Base-by-base conservation (phyloP, 169 alveolate genomes). In the Plasmodium cynomolgi region DNA sequence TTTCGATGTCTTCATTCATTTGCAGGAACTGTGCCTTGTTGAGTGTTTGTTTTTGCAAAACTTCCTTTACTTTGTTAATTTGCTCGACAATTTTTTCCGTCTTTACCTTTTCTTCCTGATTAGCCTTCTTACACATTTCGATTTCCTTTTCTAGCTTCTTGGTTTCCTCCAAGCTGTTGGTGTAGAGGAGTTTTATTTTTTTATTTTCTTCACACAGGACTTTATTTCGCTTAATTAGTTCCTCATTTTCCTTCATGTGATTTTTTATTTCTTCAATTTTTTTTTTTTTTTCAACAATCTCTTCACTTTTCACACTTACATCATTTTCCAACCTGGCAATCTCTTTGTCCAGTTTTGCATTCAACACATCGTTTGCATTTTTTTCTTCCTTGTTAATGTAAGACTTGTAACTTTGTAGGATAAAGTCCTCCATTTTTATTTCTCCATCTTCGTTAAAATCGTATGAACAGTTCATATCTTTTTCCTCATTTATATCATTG, bases 401-500 rank as follows among this genome's bases (percentile, higher is more conserved):
- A 23, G 94, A 56, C 71, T 34, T 80, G 72, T 90, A 90, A 50
- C 94, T 90, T 23, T 90, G 83, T 15, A 90, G 73, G 37, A 90
- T 80, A 58, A 90, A 90, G 4, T 90, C 94, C 23, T 90, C 94
- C 94, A 90, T 90, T 62, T 90, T 90, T 58, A 90, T 90, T 62
- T 90, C 94, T 41, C 39, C 50, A 31, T 56, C 82, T 79, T 90
- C 94, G 54, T 58, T 81, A 37, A 90, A 58, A 62, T 90, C 94
- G 47, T 95, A 92, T 41, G 95, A 93, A 39, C 92, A 85, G 39
- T 88, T 95, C 44, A 91, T 41, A 81, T 92, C 95, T 47, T 90
- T 90, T 41, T 90, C 94, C 74, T 90, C 94, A 84, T 95, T 95
- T 74, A 94, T 93, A 82, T 96, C 96, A 82, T 91, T 95, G 74